Evolutionary conservation across 2,329 filamentous ascomycete genomes (phyloP).

Genomic region (Aspergillus phoenicis): DNA sequence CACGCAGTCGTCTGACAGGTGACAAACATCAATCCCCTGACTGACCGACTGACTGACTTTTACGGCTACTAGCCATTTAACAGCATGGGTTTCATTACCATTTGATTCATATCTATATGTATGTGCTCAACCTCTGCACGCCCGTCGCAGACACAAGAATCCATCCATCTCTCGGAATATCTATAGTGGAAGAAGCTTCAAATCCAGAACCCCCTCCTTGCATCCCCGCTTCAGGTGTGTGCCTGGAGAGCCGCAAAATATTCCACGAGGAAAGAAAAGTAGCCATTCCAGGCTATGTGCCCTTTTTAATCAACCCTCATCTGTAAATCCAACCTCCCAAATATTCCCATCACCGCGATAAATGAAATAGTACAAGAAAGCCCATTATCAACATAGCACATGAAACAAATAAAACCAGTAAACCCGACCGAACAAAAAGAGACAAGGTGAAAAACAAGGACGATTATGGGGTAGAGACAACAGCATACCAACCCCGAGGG

Average conservation of each 20-base stretch:
- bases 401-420: constrained; percentile 17
- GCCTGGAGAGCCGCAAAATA: constrained; percentile 3
- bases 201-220: constrained; percentile 14
- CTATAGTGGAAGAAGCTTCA: constrained; percentile 10
- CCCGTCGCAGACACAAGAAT: constrained; percentile 2
- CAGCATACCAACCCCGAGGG: constrained; percentile 14
- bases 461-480: constrained; percentile 18
- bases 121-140: constrained; percentile 5
- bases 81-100: constrained; percentile 4
- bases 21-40: neutral
- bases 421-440: constrained; percentile 15
- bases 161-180: neutral
- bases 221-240: neutral
- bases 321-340: constrained; percentile 12
- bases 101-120: constrained; percentile 12
- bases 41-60: too few species aligned
- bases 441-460: constrained; percentile 10
- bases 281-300: constrained; percentile 19
- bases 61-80: neutral
- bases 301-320: constrained; percentile 20
- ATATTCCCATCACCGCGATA: constrained; percentile 9
- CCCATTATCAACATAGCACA: constrained; percentile 24
- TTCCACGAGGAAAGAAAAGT: constrained; percentile 10
- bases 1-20: neutral
- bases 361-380: constrained; percentile 19